Conservation (phyloP, 2,329 filamentous ascomycete species). For the Paracoccidioides lutzii region DNA sequence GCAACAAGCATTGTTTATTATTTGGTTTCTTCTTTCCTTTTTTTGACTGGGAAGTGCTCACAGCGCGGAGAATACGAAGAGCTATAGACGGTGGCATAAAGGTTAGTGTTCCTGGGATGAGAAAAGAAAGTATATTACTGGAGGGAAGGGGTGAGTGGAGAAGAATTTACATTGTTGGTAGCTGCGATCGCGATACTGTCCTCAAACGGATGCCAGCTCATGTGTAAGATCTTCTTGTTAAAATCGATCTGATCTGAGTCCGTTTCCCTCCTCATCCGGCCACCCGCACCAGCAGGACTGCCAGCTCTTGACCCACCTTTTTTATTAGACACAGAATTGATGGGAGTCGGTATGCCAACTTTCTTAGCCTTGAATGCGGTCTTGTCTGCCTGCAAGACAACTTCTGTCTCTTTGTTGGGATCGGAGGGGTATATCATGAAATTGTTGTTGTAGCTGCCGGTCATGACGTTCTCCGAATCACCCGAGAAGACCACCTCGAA, state of each 20-base stretch:
- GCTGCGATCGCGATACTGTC: slow-evolving; percentile 99
- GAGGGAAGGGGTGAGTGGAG: background rate
- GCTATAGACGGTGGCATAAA: background rate
- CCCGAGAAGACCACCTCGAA: slow-evolving; percentile 99
- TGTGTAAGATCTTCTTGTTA: slow-evolving; percentile 99
- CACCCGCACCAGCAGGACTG: slow-evolving; percentile 76
- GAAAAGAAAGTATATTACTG: slow-evolving; percentile 6
- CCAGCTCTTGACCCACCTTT: slow-evolving; percentile 78
- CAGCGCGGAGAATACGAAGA: background rate
- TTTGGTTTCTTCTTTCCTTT: background rate
- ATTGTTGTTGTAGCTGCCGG: slow-evolving; percentile 99
- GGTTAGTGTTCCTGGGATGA: background rate
- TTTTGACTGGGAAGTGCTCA: background rate
- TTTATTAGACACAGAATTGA: slow-evolving; percentile 75
- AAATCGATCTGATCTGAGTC: slow-evolving; percentile 99
- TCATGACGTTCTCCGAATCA: slow-evolving; percentile 98
- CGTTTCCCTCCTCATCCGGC: slow-evolving; percentile 96
- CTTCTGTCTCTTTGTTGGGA: slow-evolving; percentile 89
- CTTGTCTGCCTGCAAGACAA: slow-evolving; percentile 95
- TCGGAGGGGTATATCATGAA: slow-evolving; percentile 99
- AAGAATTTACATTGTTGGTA: slow-evolving; percentile 83
- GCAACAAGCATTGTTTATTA: background rate
- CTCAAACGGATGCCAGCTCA: slow-evolving; percentile 99
- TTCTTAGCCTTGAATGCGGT: slow-evolving; percentile 99
- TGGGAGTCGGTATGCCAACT: slow-evolving; percentile 92